Conservation (phyloP, 495 filamentous ascomycete species). For the Talaromyces borbonicus region DNA sequence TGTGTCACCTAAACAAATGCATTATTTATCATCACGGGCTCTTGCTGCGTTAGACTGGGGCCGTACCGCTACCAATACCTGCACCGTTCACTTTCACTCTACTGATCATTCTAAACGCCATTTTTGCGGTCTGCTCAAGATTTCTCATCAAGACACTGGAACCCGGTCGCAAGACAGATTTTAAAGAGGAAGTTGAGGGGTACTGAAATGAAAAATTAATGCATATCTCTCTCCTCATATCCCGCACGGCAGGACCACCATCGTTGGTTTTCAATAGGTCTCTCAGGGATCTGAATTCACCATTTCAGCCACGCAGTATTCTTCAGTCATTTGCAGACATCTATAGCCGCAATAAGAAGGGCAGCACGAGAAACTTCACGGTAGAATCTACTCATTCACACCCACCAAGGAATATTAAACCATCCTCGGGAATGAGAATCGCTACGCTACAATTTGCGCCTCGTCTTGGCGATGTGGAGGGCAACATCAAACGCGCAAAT, state of each 20-base stretch:
- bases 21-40: too few species aligned
- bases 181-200: background rate
- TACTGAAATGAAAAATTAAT: background rate
- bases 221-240: background rate
- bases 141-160: background rate
- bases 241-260: background rate
- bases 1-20: too few species aligned
- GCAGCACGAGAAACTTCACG: background rate
- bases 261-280: background rate
- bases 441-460: slow-evolving; percentile 75
- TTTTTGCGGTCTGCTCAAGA: too few species aligned
- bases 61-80: too few species aligned
- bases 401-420: background rate
- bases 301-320: background rate
- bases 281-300: background rate
- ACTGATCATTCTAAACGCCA: too few species aligned
- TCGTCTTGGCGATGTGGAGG: slow-evolving; percentile 60
- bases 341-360: background rate
- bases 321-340: background rate
- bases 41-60: too few species aligned
- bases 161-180: background rate
- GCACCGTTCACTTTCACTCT: too few species aligned
- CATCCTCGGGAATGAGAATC: slow-evolving; percentile 65
- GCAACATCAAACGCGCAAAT: slow-evolving; percentile 68
- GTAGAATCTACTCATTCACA: background rate